A percentile compares a stretch with the other conserved stretches of the same genome.
Conservation (phyloP, 2,329 filamentous ascomycete species). For the Colletotrichum acutatum region DNA sequence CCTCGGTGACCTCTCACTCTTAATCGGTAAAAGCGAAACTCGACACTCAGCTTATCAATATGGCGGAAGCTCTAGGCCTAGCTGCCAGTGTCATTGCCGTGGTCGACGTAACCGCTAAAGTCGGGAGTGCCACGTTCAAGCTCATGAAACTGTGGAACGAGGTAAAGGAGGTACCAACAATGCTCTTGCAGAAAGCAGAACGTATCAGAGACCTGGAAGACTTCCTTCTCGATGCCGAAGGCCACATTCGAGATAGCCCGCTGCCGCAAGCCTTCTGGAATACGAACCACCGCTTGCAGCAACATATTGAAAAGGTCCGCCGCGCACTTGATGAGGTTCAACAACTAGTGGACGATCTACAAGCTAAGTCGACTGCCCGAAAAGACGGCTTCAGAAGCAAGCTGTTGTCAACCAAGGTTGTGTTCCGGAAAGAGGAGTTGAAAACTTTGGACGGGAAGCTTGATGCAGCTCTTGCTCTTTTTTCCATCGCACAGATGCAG, state of each 20-base stretch:
- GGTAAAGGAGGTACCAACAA: not conserved
- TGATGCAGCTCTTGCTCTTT: not conserved
- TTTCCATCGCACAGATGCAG: not conserved
- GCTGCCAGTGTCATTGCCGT: not conserved
- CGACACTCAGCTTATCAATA: not conserved
- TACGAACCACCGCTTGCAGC: not conserved
- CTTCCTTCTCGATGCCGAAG: not conserved
- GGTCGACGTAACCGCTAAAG: not conserved
- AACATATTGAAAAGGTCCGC: not conserved
- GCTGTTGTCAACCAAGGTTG: not conserved
- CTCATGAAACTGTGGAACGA: not conserved
- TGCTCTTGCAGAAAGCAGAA: not conserved
- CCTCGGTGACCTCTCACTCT: fast-evolving
- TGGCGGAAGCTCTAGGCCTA: not conserved
- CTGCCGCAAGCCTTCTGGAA: not conserved
- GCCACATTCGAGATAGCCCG: not conserved
- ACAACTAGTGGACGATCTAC: not conserved
- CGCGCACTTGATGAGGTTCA: not conserved
- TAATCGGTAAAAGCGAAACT: not conserved
- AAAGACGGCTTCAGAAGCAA: not conserved
- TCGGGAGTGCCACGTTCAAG: not conserved
- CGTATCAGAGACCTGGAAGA: not conserved
- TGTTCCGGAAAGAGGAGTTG: not conserved
- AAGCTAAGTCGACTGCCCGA: not conserved
- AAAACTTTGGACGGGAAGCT: not conserved